Conservation (phyloP, 1,284 basidiomycete species). For the Sporisorium exsertum region DNA sequence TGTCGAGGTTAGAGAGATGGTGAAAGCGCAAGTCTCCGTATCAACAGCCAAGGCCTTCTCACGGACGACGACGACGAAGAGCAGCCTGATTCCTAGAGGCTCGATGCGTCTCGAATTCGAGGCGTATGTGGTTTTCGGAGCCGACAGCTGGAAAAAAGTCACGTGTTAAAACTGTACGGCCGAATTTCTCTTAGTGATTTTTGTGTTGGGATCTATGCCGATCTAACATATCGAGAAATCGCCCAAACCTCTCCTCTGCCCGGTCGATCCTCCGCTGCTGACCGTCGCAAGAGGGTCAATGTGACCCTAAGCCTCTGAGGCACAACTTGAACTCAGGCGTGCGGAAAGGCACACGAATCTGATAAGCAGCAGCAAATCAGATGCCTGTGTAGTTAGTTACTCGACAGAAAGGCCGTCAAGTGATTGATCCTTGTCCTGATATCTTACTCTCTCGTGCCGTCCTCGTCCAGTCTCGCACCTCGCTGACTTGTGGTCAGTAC, state of each 20-base stretch:
- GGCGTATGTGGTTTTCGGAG: not conserved
- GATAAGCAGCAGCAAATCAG: not conserved
- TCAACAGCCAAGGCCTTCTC: not conserved
- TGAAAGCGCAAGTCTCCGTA: constrained; percentile 18
- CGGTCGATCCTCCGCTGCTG: no score
- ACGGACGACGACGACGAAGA: constrained; percentile 3
- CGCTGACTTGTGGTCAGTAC: no score
- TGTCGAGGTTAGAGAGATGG: constrained; percentile 43
- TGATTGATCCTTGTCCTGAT: not conserved
- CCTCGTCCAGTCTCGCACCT: not conserved
- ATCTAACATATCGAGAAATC: not conserved
- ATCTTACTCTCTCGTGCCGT: not conserved
- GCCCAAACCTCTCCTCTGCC: no score
- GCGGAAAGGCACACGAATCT: no score
- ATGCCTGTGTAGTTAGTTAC: no score
- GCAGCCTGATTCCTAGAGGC: not conserved
- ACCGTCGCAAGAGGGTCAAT: no score
- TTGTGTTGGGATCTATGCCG: no score
- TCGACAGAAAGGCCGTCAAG: no score
- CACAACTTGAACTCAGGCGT: no score
- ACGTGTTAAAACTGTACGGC: constrained; percentile 11
- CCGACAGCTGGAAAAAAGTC: not conserved
- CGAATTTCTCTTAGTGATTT: not conserved
- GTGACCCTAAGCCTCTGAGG: no score
- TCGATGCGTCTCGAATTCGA: not conserved